These are phyloP conservation scores for Vitellaria paradoxa DNA, from an alignment of 179 eudicot genomes.

Conservation along the genomic window DNA sequence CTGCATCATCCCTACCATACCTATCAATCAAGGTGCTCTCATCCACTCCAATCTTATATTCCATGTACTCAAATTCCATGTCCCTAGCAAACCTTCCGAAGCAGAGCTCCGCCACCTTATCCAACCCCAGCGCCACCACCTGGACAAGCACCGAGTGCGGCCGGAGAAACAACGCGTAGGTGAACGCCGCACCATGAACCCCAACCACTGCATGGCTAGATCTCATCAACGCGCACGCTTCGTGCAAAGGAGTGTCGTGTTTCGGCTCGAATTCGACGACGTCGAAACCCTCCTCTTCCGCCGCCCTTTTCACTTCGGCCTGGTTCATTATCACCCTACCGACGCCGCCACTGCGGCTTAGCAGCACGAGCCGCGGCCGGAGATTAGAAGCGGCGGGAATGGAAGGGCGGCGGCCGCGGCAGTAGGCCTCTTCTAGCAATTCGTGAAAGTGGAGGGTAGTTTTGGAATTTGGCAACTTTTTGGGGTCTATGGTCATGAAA, in stretches of 20 bases:
- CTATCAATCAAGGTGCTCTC: constrained; percentile 46
- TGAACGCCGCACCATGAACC: constrained; percentile 59
- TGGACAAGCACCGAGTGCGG: constrained; percentile 47
- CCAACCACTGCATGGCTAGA: constrained; percentile 47
- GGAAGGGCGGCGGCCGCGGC: not conserved
- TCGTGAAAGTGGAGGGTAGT: constrained; percentile 42
- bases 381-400: constrained; percentile 19
- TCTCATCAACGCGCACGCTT: constrained; percentile 30
- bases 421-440: constrained; percentile 34
- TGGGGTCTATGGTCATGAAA: constrained; percentile 50
- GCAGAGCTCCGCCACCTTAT: constrained; percentile 37
- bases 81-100: constrained; percentile 38
- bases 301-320: constrained; percentile 23
- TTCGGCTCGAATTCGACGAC: constrained; percentile 37
- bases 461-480: constrained; percentile 28
- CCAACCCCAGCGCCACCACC: constrained; percentile 42
- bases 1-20: constrained; percentile 30
- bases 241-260: constrained; percentile 6
- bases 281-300: constrained; percentile 38
- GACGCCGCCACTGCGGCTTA: constrained; percentile 26
- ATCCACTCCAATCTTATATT: constrained; percentile 35
- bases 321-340: constrained; percentile 46
- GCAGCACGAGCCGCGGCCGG: constrained; percentile 47
- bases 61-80: constrained; percentile 43
- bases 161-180: constrained; percentile 43